Base-by-base conservation (phyloP, 805 yeast genomes). In the Diddensiella transvaalensis region DNA sequence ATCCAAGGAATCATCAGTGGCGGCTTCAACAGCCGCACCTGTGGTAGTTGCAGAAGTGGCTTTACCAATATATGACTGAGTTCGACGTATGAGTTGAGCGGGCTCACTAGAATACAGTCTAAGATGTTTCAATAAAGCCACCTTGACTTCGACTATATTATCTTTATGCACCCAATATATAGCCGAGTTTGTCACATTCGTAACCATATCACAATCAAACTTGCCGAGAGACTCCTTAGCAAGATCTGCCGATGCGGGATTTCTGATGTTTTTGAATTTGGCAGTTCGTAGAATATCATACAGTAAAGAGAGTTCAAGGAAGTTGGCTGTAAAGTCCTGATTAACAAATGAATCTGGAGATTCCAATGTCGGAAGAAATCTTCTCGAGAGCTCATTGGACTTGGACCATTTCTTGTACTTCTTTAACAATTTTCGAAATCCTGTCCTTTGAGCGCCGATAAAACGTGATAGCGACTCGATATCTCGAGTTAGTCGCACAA, bases 401-500 rank as follows among this genome's bases (percentile, higher is more conserved):
- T 46, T 47, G 21, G 57, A 53, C 63, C 76, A 75, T 50, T 76
- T 74, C 33, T 72, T 67, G 60, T 71, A 83, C 62, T 87, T 87
- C 67, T 87, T 87, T 58, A 87, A 71, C 43, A 87, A 74, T 66
- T 87, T 87, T 52, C 82, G 73, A 42, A 85, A 71, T 3, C 72
- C 95, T 2, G 87, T 80, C 59, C 82, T 81, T 60, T 87, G 96
- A 4, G 86, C 75, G 19, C 82, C 68, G 13, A 85, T 77, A 60
- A 83, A 87, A 52, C 87, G 73, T n/a, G 86, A 74, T 41, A 87
- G 67, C 52, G 82, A 77, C 57, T 83, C 86, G 22, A 85, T 68
- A 40, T 79, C 82, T 15, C 58, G 68, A 48, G 75, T 76, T 39
- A 73, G 74, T 52, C 54, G 67, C 42, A 60, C 71, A 60, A 68